Percentiles rank a stretch among this genome's conserved stretches.
Evolutionary conservation across 2,329 filamentous ascomycete genomes (phyloP).

Genomic region (Chaetothyriales sp.): DNA sequence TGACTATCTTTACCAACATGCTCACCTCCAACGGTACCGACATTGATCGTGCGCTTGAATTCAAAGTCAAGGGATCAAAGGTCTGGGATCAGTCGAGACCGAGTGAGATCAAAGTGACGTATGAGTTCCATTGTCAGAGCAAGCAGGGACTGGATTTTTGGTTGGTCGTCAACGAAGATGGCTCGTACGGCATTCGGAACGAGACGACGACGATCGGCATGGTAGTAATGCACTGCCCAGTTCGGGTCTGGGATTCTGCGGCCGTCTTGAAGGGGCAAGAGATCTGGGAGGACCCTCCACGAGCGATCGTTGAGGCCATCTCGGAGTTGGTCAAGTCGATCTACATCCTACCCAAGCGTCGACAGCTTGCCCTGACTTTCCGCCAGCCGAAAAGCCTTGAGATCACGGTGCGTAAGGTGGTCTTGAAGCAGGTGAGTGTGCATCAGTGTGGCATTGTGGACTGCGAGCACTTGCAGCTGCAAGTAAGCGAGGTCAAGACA

Average conservation of each 20-base stretch:
- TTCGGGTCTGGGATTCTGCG: slow-evolving; percentile 28
- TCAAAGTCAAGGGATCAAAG: slow-evolving; percentile 15
- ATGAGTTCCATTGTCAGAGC: slow-evolving; percentile 29
- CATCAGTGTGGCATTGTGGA: slow-evolving; percentile 20
- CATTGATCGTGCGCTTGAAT: slow-evolving; percentile 26
- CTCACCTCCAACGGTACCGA: slow-evolving; percentile 29
- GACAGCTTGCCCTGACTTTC: slow-evolving; percentile 20
- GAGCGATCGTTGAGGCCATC: slow-evolving; percentile 20
- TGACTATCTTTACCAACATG: slow-evolving; percentile 24
- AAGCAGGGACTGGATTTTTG: slow-evolving; percentile 21
- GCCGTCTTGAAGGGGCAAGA: slow-evolving; percentile 20
- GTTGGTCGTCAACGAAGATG: slow-evolving; percentile 23
- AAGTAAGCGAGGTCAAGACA: slow-evolving; percentile 28
- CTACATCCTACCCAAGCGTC: slow-evolving; percentile 21
- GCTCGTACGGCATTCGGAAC: slow-evolving; percentile 20
- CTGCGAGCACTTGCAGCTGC: slow-evolving; percentile 11
- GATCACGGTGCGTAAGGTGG: slow-evolving; percentile 10
- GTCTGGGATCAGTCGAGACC: neutral
- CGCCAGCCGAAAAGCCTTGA: slow-evolving; percentile 16
- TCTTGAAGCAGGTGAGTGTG: slow-evolving; percentile 6
- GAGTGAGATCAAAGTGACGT: slow-evolving; percentile 15
- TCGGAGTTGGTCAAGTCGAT: slow-evolving; percentile 23
- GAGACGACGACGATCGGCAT: slow-evolving; percentile 21
- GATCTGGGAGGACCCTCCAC: slow-evolving; percentile 16
- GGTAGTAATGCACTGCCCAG: slow-evolving; percentile 28